Evolutionary conservation across 306 rosid species (phyloP), one percentile per base, ranked within the genome.

Genomic region (Glycine tomentella): DNA sequence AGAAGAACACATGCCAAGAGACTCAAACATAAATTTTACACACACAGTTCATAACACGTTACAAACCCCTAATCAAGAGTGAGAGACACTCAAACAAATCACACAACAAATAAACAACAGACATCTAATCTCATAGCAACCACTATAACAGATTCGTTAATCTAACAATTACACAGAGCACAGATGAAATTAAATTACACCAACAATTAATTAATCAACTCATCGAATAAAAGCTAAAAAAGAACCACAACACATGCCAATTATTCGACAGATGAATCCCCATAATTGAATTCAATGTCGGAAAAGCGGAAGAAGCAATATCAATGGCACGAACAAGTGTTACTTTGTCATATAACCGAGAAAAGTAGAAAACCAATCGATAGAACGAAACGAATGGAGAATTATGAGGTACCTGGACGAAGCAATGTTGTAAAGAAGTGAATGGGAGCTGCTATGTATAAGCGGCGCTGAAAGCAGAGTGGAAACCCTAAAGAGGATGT

Each of bases 401-500:
- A 59, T 48, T 36, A 4, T 0, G 53, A 57, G 44, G 69, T 79
- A 79, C 81, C 87, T 74, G 56, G 36, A 42, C 0, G 20, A 8
- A 5, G 49, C 38, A 7, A 69, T 4, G 69, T 49, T 49, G 64
- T 16, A 72, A 70, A 9, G 64, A 48, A 36, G 78, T 31, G 78
- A 51, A 62, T 8, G 12, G 7, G 38, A 55, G 17, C 44, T 31
- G 34, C n/a, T 34, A 40, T 25, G 20, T 16, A 17, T 9, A 50
- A 4, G 72, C 64, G 72, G 42, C 44, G 72, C 52, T 40, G 79
- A 72, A 15, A 82, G 70, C 40, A 42, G 86, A 76, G 86, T 76
- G 69, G 13, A 83, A 83, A 83, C 86, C 86, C 82, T 83, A 83
- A 71, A 33, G 55, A 33, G 15, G 59, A 33, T 46, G 55, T 31